These are phyloP conservation scores for Geosiphon pyriformis DNA, from an alignment of 192 early-diverging fungal genomes.

Conservation along the genomic window DNA sequence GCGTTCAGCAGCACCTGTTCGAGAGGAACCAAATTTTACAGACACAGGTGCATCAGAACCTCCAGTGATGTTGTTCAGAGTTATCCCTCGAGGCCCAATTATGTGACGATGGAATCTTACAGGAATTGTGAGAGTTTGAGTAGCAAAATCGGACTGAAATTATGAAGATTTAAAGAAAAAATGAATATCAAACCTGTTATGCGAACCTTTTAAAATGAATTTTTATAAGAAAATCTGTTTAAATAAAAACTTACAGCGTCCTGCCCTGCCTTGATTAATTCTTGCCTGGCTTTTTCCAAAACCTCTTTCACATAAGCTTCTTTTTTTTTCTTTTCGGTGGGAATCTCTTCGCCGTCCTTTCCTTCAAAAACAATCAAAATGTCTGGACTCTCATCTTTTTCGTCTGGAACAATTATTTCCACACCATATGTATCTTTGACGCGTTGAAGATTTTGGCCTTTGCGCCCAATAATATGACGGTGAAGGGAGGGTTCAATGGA, in stretches of 20 bases:
- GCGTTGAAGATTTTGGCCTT: conserved; percentile 57
- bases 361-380: conserved; percentile 78
- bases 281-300: conserved; percentile 54
- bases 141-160: conserved; percentile 54
- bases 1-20: conserved; percentile 34
- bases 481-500: conserved; percentile 77
- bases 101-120: conserved; percentile 71
- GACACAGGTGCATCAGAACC: conserved; percentile 57
- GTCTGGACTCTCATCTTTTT: conserved; percentile 57
- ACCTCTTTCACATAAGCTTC: conserved; percentile 43
- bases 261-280: conserved; percentile 59
- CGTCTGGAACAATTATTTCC: conserved; percentile 75
- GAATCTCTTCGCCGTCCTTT: conserved; percentile 34
- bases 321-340: conserved; percentile 29
- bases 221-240: too few relatives aligned
- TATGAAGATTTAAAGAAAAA: too few relatives aligned
- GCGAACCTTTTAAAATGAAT: too few relatives aligned
- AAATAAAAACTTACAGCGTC: conserved; percentile 47
- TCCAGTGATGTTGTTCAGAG: conserved; percentile 65
- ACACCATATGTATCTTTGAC: conserved; percentile 61
- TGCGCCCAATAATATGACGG: conserved; percentile 57
- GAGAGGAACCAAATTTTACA: conserved; percentile 62
- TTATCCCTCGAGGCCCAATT: conserved; percentile 69
- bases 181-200: too few relatives aligned
- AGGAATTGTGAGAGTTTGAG: conserved; percentile 57